Evolutionary conservation across 2,329 filamentous ascomycete species (phyloP).

Genomic region (Fonsecaea nubica): DNA sequence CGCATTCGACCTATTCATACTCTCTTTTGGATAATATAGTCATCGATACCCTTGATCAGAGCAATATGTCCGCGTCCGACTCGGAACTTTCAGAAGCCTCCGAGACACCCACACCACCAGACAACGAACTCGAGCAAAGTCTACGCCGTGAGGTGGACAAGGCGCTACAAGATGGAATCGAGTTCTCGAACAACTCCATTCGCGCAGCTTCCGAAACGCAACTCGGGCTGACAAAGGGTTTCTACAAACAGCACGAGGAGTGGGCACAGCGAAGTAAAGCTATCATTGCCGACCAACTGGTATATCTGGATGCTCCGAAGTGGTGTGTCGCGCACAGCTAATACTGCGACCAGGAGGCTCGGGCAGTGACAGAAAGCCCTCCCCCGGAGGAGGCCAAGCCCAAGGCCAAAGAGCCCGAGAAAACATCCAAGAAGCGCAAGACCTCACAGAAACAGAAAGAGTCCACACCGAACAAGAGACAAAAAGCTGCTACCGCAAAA

Average conservation of each 20-base stretch:
- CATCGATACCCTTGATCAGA: background rate
- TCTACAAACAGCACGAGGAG: slow-evolving; percentile 59
- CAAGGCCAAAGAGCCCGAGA: background rate
- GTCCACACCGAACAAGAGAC: slow-evolving; percentile 31
- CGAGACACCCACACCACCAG: slow-evolving; percentile 41
- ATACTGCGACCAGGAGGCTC: slow-evolving; percentile 42
- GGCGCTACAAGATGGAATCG: slow-evolving; percentile 50
- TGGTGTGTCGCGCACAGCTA: slow-evolving; percentile 12
- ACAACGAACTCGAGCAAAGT: slow-evolving; percentile 47
- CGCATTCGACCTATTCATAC: background rate
- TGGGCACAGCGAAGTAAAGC: slow-evolving; percentile 64
- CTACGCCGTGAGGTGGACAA: slow-evolving; percentile 49
- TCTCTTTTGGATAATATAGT: background rate
- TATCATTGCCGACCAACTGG: slow-evolving; percentile 61
- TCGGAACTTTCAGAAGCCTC: slow-evolving; percentile 43
- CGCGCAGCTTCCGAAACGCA: slow-evolving; percentile 60
- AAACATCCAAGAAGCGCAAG: slow-evolving; percentile 29
- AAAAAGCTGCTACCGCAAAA: slow-evolving; percentile 24
- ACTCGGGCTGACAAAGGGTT: slow-evolving; percentile 59
- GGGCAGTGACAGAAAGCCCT: slow-evolving; percentile 41
- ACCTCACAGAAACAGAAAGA: slow-evolving; percentile 21
- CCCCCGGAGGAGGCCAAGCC: slow-evolving; percentile 18
- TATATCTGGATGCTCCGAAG: slow-evolving; percentile 42
- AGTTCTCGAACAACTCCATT: slow-evolving; percentile 64
- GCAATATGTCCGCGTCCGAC: slow-evolving; percentile 37